Percentiles rank a stretch among this genome's conserved stretches.
Evolutionary conservation across 2,329 filamentous ascomycete genomes (phyloP).

Genomic region (Orbilia blumenaviensis): DNA sequence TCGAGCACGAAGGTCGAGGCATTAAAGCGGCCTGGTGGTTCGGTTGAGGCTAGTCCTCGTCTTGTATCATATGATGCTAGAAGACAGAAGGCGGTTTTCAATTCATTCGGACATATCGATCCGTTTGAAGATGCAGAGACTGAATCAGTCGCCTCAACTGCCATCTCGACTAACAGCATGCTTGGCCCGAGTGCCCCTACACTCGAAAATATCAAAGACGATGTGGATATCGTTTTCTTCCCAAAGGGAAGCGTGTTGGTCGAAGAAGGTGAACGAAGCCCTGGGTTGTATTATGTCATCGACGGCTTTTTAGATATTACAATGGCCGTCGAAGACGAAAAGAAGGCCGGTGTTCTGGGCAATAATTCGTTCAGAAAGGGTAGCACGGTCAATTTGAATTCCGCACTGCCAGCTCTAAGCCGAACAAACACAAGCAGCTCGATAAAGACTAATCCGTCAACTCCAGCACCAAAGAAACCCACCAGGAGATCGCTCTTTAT

Average conservation of each 20-base stretch:
- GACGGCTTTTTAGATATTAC: constrained; percentile 96
- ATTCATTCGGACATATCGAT: constrained; percentile 91
- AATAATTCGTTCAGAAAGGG: constrained; percentile 30
- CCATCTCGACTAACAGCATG: constrained; percentile 71
- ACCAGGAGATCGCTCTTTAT: constrained; percentile 78
- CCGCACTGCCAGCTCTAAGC: constrained; percentile 63
- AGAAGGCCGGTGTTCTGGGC: constrained; percentile 51
- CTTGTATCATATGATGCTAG: constrained; percentile 84
- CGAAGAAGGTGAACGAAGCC: constrained; percentile 96
- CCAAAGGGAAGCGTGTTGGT: constrained; percentile 93
- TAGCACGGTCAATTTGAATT: constrained; percentile 53
- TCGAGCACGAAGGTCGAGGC: constrained; percentile 71
- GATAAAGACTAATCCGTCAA: constrained; percentile 52
- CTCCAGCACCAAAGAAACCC: constrained; percentile 26
- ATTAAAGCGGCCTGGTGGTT: constrained; percentile 69
- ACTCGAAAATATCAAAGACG: constrained; percentile 83
- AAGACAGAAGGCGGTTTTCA: constrained; percentile 81
- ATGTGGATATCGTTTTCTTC: constrained; percentile 97
- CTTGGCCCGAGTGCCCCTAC: constrained; percentile 70
- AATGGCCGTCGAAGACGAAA: constrained; percentile 75
- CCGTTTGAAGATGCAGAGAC: constrained; percentile 83
- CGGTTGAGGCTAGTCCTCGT: constrained; percentile 83
- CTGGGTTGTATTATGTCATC: constrained; percentile 95
- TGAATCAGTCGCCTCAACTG: constrained; percentile 75
- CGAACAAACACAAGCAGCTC: constrained; percentile 63